Conservation (phyloP, 169 alveolate species). For the Neospora caninum region DNA sequence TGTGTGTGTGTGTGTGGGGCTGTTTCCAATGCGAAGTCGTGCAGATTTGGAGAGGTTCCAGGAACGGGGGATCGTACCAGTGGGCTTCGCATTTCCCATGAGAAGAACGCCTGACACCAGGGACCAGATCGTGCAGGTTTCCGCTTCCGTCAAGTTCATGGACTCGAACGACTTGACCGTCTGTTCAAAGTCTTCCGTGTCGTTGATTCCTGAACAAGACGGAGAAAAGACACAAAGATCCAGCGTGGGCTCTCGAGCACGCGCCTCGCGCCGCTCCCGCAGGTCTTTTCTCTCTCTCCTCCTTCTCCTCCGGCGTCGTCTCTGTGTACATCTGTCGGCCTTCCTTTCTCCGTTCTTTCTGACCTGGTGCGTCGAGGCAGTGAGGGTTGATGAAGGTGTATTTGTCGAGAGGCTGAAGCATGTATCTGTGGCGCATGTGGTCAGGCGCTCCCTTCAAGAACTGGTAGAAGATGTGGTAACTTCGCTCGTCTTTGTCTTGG, state of each 20-base stretch:
- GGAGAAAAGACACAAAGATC: background rate
- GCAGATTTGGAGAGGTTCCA: background rate
- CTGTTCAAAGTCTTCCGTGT: constrained; percentile 90
- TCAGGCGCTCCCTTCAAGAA: constrained; percentile 89
- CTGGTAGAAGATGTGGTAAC: constrained; percentile 97
- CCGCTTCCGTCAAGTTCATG: constrained; percentile 88
- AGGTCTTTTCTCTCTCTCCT: background rate
- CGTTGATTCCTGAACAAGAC: constrained; percentile 86
- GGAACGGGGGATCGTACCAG: constrained; percentile 5
- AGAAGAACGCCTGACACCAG: constrained; percentile 92
- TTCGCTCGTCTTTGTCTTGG: constrained; percentile 87
- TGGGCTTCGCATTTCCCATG: constrained; percentile 95
- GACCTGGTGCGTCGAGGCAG: constrained; percentile 85
- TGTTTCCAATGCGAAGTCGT: background rate
- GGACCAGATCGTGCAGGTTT: constrained; percentile 87
- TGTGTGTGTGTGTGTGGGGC: background rate
- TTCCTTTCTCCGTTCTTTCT: background rate
- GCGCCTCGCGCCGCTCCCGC: background rate
- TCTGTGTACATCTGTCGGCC: background rate
- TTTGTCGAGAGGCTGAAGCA: constrained; percentile 76
- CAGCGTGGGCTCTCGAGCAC: background rate
- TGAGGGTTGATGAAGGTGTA: constrained; percentile 87
- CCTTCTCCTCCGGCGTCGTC: background rate
- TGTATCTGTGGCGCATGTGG: constrained; percentile 79
- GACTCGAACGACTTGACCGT: constrained; percentile 91